Percentiles rank a stretch among this genome's conserved stretches.
These are phyloP conservation scores for Torulaspora maleeae DNA, from an alignment of 805 yeast genomes.

Conservation along the genomic window DNA sequence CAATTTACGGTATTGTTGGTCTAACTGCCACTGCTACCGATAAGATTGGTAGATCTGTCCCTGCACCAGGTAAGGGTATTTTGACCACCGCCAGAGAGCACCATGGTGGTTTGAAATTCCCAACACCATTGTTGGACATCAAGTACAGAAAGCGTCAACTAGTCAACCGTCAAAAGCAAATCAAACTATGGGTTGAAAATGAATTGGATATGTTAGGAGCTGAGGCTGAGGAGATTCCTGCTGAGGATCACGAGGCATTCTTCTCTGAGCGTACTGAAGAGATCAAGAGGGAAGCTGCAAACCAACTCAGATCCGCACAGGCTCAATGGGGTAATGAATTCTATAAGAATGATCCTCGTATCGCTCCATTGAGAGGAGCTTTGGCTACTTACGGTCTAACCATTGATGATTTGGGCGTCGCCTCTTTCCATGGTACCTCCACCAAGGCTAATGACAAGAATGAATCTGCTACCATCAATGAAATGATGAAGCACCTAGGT, in stretches of 20 bases:
- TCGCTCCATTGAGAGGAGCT: conserved; percentile 96
- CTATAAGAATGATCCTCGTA: conserved; percentile 84
- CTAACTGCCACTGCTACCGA: conserved; percentile 96
- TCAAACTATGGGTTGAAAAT: conserved; percentile 76
- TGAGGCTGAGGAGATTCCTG: conserved; percentile 56
- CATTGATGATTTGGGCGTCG: conserved; percentile 91
- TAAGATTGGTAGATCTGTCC: conserved; percentile 97
- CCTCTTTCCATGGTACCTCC: conserved; percentile 99
- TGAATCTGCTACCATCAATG: conserved; percentile 85
- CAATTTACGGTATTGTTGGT: conserved; percentile 92
- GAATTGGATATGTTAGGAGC: conserved; percentile 68
- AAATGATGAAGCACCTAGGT: conserved; percentile 93
- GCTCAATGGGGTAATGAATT: conserved; percentile 94
- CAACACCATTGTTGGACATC: conserved; percentile 77
- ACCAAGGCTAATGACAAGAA: conserved; percentile 98
- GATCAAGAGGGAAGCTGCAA: conserved; percentile 74
- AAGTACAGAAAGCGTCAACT: conserved; percentile 93
- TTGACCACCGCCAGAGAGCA: conserved; percentile 96
- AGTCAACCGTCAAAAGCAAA: conserved; percentile 68
- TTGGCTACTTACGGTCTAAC: conserved; percentile 90
- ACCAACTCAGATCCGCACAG: conserved; percentile 85
- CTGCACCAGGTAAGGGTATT: conserved; percentile 99
- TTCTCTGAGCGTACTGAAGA: conserved; percentile 82
- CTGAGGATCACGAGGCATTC: conserved; percentile 53
- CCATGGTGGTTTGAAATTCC: conserved; percentile 72